Percentiles rank a stretch among this genome's conserved stretches.
Conservation (phyloP, 768 basidiomycete species). For the Termitomyces sp. region DNA sequence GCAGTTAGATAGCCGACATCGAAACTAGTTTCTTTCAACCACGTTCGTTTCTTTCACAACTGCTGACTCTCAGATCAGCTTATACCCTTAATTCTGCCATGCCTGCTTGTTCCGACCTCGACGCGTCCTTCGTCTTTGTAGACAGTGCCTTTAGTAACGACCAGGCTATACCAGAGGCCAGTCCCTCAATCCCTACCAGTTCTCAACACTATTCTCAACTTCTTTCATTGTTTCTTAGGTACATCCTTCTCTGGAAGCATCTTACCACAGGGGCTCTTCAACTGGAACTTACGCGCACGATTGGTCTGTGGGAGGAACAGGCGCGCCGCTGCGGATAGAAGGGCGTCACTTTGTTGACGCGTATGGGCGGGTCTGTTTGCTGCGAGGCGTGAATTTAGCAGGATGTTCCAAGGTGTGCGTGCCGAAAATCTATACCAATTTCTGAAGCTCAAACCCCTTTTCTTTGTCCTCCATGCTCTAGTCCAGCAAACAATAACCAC, state of each 20-base stretch:
- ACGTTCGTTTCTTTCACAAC: too few species aligned
- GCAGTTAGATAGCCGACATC: too few species aligned
- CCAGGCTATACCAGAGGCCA: constrained; percentile 1
- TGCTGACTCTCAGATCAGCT: not conserved
- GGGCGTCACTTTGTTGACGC: constrained; percentile 82
- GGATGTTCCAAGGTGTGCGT: constrained; percentile 79
- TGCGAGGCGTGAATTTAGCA: constrained; percentile 83
- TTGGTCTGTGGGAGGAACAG: constrained; percentile 57
- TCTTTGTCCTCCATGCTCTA: constrained; percentile 18
- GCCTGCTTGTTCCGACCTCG: constrained; percentile 30
- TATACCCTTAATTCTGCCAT: constrained; percentile 8
- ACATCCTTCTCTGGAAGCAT: constrained; percentile 42
- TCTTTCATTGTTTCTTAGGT: constrained; percentile 2
- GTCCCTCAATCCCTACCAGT: not conserved
- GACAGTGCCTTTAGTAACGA: constrained; percentile 17
- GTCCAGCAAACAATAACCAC: constrained; percentile 65
- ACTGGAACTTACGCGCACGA: constrained; percentile 59
- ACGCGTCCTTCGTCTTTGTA: constrained; percentile 45
- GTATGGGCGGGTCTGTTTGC: constrained; percentile 71
- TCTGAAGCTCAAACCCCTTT: not conserved
- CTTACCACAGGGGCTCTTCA: constrained; percentile 41
- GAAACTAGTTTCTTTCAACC: too few species aligned
- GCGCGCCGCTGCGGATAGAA: constrained; percentile 47
- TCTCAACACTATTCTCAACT: not conserved
- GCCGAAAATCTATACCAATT: not conserved